Base-by-base conservation (phyloP, 768 basidiomycete species). In the Amanita inopinata region DNA sequence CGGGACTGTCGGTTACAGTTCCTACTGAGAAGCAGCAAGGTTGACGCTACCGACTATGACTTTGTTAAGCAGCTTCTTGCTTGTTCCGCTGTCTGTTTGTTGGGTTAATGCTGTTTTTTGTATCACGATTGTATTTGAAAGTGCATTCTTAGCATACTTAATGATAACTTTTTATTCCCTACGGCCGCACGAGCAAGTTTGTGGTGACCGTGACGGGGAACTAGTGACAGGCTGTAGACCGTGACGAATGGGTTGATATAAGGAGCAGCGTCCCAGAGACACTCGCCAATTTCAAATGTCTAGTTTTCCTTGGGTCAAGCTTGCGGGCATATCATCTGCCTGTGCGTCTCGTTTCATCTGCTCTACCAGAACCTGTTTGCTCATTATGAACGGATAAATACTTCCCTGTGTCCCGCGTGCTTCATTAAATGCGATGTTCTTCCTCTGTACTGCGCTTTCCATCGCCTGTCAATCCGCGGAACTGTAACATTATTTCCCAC, bases 241-340 rank as follows among this genome's bases (percentile, higher is more conserved):
- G 11, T n/a, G 10, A 7, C 11, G 22, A 25, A 38, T 24, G 15
- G 22, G 27, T 7, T 28, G 27, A 38, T 1, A 1, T 9, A 5
- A 33, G 33, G 18, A n/a, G 19, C 12, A 22, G 17, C 24, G 40
- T 41, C 11, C 32, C 30, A 4, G 19, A 30, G 31, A 33, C 31
- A 12, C 19, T 9, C 8, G 23, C n/a, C 20, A n/a, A 5, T 19
- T 20, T 10, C 12, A 32, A 22, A 76, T 76, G 69, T 55, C 62
- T 51, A 63, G 59, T 45, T 78, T 78, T 59, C 78, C 78, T 22
- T 80, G 77, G 77, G 55, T 66, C 50, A 72, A 70, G 55, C 63
- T 79, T 50, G 63, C 70, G 12, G 62, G 66, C 3, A 51, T 62
- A 38, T 65, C 75, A 3, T 45, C 66, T 42, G 65, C 67, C 46